A percentile compares a stretch with the other conserved stretches of the same genome.
These are phyloP conservation scores for Colletotrichum truncatum DNA, from an alignment of 2,329 filamentous ascomycete genomes.

Conservation along the genomic window DNA sequence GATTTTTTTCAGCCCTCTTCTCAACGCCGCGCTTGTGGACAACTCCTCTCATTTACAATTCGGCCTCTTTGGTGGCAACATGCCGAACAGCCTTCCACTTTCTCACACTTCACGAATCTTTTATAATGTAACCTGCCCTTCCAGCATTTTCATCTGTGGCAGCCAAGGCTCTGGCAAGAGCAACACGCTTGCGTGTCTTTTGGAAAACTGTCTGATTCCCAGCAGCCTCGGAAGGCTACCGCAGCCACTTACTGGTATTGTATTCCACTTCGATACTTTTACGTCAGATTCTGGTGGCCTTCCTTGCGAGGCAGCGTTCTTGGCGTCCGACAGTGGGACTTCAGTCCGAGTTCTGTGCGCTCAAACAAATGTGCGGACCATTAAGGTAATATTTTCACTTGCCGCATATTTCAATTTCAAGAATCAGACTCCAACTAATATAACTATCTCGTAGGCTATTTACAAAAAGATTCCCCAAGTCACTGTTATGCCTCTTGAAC, in stretches of 20 bases:
- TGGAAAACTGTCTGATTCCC: conserved; percentile 65
- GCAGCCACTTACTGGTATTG: conserved; percentile 64
- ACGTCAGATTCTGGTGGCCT: conserved; percentile 55
- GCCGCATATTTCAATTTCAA: not conserved
- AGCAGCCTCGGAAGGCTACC: conserved; percentile 55
- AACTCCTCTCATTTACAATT: not conserved
- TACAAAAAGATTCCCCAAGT: conserved; percentile 56
- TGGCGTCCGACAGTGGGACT: conserved; percentile 54
- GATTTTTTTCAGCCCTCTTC: conserved; percentile 16
- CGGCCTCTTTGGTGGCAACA: conserved; percentile 35
- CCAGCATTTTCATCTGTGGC: conserved; percentile 71
- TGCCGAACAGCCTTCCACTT: conserved; percentile 1
- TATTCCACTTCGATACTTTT: conserved; percentile 73
- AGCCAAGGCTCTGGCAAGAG: conserved; percentile 73
- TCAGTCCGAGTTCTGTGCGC: conserved; percentile 63
- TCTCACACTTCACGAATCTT: conserved; percentile 43
- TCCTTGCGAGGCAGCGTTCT: conserved; percentile 68
- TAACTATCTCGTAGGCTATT: conserved; percentile 38
- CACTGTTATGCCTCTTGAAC: conserved; percentile 56
- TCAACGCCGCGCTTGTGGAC: conserved; percentile 1
- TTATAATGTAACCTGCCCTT: conserved; percentile 59
- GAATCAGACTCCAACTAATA: no score
- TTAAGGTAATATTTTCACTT: conserved; percentile 30
- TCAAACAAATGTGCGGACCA: conserved; percentile 57
- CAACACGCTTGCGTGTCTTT: conserved; percentile 64